Evolutionary conservation across 345 rosid genomes (phyloP), one percentile per base, ranked within the genome.

Genomic region (Mercurialis annua): DNA sequence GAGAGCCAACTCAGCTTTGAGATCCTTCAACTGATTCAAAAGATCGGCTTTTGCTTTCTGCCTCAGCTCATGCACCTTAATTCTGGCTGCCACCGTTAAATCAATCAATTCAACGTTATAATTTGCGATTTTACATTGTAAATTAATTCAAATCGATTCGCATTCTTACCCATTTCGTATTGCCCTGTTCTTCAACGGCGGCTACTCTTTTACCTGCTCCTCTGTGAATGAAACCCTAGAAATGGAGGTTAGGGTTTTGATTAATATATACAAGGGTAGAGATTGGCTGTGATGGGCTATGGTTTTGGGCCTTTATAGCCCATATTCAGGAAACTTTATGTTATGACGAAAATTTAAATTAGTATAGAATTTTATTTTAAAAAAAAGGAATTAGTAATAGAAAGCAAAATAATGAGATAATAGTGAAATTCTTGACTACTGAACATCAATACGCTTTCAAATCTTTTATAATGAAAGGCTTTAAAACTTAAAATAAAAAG

Each of bases 21-120:
- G 85, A 33, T 87, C 92, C 71, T 83, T 85, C 81, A 85, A 64
- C 78, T 87, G 92, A 66, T 23, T 62, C 77, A 78, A 69, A 34
- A 87, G 86, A 0, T 87, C 90, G 0, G 46, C 0, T 77, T 85
- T 87, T 24, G 89, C 55, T 43, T 83, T 85, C 77, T 87, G 83
- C 26, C 89, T 71, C 71, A 85, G 71, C 81, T 87, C 90, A 56
- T 85, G 85, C 18, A 83, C 90, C 82, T 87, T 87, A 70, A 87
- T 85, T 73, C 90, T 78, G 30, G 90, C 93, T 85, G 74, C 51
- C n/a, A n/a, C n/a, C n/a, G n/a, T n/a, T n/a, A n/a, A n/a, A n/a
- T n/a, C n/a, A 61, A 61, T 53, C 43, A 44, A 40, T 58, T 4
- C 9, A 16, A 15, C n/a, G n/a, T n/a, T n/a, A n/a, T n/a, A n/a